Evolutionary conservation across 495 filamentous ascomycete genomes (phyloP), one percentile per base, ranked within the genome.

Genomic region (Penicillium lividum): DNA sequence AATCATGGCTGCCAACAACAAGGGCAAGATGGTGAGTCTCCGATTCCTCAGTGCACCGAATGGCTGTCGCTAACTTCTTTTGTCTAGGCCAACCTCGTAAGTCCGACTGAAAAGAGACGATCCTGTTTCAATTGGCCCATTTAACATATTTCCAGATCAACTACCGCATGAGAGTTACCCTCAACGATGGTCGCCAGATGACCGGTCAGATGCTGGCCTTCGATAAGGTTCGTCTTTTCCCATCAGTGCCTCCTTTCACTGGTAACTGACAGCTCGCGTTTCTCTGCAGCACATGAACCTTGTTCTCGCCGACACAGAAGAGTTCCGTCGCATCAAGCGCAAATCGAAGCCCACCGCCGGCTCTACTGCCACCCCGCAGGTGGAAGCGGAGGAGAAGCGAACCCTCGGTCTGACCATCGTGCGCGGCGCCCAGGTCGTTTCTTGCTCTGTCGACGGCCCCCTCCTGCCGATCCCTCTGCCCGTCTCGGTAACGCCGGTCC

Each of bases 291-390:
- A 98, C 74, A 97, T 98, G 95, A 99, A 99, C 75, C 86, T 99
- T 59, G 94, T 99, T 58, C 86, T 99, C 48, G 95, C 93, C 70
- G 94, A 99, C 69, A 97, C 95, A 68, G 94, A 99, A 84, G 94
- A 99, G 75, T 98, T 97, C 76, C 93, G 94, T 67, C 89, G 89
- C 64, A 90, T 93, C 58, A 96, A 94, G 79, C 86, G 91, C 69
- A 97, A 93, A 81, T 84, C 88, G 58, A 96, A 96, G 80, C 78
- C 85, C 52, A 73, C 80, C 30, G 75, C 77, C 60, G 76, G 85
- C 43, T 86, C 92, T 60, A 72, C 82, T 42, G 73, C 71, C 50
- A 71, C 77, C 49, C 81, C 86, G 49, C 81, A 88, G 47, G 79
- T 94, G 60, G 92, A 96, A 78, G 85, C 89, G 10, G 92, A 98